phyloP scores from a whole-genome alignment of 208 protist species.

The Trypanosoma melophagium region DNA sequence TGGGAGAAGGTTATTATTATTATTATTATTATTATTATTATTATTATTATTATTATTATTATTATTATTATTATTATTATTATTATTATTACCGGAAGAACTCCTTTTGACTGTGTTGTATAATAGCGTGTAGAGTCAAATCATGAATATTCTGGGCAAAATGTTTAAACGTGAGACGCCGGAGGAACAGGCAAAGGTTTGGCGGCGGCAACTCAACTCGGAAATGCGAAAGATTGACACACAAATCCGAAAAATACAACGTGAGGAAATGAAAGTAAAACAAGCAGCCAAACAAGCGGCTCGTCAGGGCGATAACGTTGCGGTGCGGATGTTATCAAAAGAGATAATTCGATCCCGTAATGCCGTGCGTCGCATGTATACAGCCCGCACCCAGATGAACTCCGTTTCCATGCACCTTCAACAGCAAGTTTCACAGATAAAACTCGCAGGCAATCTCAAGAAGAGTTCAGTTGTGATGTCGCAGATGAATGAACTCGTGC shows the following conservation, averaged over 20 bases:
- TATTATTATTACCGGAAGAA: no score
- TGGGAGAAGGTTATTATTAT: no score
- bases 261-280: constrained; percentile 87
- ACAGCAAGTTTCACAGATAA: constrained; percentile 79
- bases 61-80: no score
- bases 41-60: no score
- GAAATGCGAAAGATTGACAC: constrained; percentile 86
- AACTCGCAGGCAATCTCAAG: constrained; percentile 68
- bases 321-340: constrained; percentile 83
- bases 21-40: no score
- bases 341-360: constrained; percentile 80
- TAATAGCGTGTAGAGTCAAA: not conserved
- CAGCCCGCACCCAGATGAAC: constrained; percentile 90
- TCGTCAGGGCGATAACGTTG: constrained; percentile 66
- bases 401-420: constrained; percentile 88
- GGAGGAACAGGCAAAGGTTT: constrained; percentile 76
- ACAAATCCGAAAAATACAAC: constrained; percentile 75
- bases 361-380: constrained; percentile 77
- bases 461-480: constrained; percentile 82
- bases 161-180: constrained; percentile 65
- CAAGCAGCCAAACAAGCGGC: constrained; percentile 75
- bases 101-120: no score
- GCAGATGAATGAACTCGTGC: constrained; percentile 83
- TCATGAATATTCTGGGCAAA: constrained; percentile 46
- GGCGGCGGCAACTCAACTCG: constrained; percentile 68